Evolutionary conservation across 805 yeast species (phyloP).

Genomic region (Barnettozyma vustinii): DNA sequence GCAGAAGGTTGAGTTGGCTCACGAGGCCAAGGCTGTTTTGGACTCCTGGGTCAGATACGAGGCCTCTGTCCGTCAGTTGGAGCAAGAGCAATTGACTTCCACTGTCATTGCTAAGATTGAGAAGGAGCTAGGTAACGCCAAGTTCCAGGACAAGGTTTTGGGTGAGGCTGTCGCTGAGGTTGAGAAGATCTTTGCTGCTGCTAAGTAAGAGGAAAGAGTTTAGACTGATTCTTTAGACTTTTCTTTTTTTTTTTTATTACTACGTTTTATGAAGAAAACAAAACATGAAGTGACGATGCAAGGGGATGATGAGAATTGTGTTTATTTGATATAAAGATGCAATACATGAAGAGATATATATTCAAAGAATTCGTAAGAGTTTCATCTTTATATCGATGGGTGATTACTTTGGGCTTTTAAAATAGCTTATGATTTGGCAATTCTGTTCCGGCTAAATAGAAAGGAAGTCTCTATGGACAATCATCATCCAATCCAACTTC

Average conservation of each 20-base stretch:
- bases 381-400: no score
- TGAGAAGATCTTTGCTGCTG: constrained; percentile 69
- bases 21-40: constrained; percentile 89
- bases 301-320: neutral
- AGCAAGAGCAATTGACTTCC: constrained; percentile 87
- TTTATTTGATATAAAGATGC: constrained; percentile 1
- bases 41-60: constrained; percentile 99
- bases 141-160: constrained; percentile 90
- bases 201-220: constrained; percentile 13
- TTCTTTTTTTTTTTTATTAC: neutral
- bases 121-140: constrained; percentile 75
- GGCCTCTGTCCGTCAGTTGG: constrained; percentile 90
- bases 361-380: neutral
- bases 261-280: neutral
- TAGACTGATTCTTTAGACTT: neutral
- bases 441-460: no score
- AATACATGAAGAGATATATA: neutral
- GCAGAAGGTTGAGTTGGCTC: constrained; percentile 82
- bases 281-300: neutral
- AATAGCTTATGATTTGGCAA: no score
- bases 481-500: no score
- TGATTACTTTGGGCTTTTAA: no score
- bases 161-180: constrained; percentile 88
- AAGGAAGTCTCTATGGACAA: no score
- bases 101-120: constrained; percentile 85